Evolutionary conservation across 106 monocot species (phyloP).

Genomic region (Ottelia alismoides): DNA sequence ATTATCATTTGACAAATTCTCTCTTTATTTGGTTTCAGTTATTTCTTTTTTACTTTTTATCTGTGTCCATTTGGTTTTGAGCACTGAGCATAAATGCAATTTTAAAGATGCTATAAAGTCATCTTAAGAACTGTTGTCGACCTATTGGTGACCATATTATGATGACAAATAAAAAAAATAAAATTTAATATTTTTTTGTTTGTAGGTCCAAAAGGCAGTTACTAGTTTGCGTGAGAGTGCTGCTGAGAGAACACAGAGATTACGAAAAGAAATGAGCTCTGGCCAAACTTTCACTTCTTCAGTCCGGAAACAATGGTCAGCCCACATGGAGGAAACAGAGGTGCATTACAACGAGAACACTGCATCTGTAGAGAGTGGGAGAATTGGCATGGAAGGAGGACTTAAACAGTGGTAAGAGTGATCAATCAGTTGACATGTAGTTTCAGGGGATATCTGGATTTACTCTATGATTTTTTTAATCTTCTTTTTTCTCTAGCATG

Average conservation of each 20-base stretch:
- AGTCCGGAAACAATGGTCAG: conserved; percentile 39
- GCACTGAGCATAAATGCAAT: no score
- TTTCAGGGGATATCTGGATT: background rate
- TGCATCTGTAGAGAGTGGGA: conserved; percentile 30
- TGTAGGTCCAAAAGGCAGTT: conserved; percentile 62
- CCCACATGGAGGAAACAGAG: conserved; percentile 50
- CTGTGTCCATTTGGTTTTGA: no score
- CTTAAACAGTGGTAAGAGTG: conserved; percentile 60
- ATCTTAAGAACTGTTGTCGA: no score
- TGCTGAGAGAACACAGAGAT: conserved; percentile 23
- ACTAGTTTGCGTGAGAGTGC: conserved; percentile 31
- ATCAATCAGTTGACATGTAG: background rate
- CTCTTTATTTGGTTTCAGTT: no score
- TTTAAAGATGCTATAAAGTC: no score
- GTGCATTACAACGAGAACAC: conserved; percentile 29
- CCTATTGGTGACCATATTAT: no score
- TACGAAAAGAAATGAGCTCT: conserved; percentile 41
- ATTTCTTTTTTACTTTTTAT: no score
- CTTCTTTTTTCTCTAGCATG: conserved; percentile 23
- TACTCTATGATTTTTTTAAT: conserved; percentile 1
- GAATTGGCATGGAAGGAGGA: conserved; percentile 26
- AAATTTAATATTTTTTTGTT: background rate
- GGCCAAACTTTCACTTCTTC: conserved; percentile 30
- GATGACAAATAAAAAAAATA: no score
- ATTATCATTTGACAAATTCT: no score